Evolutionary conservation across 305 asterid genomes (phyloP).

Genomic region (Nicotiana rustica): DNA sequence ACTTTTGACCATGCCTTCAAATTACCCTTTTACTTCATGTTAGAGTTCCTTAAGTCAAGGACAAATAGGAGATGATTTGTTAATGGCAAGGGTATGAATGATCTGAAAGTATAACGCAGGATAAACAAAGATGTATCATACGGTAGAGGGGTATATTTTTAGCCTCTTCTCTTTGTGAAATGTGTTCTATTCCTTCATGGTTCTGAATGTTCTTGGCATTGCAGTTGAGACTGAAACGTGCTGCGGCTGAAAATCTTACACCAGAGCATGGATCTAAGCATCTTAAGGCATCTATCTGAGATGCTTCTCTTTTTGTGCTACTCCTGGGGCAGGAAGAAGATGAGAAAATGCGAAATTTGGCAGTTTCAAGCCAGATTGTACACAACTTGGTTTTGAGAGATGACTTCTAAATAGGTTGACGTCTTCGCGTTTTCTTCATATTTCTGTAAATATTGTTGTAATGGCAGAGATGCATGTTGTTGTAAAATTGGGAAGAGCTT

Average conservation of each 20-base stretch:
- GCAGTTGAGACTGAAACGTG: slow-evolving; percentile 50
- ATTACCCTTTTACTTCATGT: too few relatives aligned
- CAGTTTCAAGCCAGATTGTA: neutral
- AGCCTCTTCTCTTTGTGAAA: neutral
- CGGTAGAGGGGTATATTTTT: too few relatives aligned
- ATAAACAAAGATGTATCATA: too few relatives aligned
- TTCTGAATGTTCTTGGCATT: neutral
- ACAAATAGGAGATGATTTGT: too few relatives aligned
- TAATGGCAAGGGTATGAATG: too few relatives aligned
- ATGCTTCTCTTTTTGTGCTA: neutral
- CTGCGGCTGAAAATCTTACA: slow-evolving; percentile 48
- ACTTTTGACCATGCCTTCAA: too few relatives aligned
- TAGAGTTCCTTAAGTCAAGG: too few relatives aligned
- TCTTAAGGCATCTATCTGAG: slow-evolving; percentile 35
- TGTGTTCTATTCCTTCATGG: neutral
- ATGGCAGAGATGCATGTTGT: slow-evolving; percentile 12
- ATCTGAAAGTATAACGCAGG: too few relatives aligned
- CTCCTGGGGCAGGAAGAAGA: neutral
- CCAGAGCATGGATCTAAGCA: slow-evolving; percentile 39
- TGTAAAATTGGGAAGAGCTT: slow-evolving; percentile 22
- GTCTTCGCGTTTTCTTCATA: slow-evolving; percentile 14
- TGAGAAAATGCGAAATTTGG: neutral
- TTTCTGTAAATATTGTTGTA: slow-evolving; percentile 15
- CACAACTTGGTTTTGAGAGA: slow-evolving; percentile 17
- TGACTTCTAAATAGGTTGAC: neutral